Base-by-base conservation (phyloP, 345 rosid species). In the Dipteronia dyeriana region DNA sequence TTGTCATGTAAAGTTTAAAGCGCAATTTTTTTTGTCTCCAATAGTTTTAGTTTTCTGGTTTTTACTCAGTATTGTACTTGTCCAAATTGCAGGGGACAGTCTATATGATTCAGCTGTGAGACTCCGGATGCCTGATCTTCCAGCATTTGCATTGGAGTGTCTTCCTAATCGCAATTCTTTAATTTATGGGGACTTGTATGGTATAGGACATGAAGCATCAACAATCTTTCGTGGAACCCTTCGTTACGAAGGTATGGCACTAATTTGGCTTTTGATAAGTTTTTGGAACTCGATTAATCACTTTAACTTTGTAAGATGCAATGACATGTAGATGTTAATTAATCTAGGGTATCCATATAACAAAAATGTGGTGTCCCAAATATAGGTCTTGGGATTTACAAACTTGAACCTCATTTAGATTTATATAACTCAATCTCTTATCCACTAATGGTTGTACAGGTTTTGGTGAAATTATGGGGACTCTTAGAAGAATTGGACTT, bases 101-200 rank as follows among this genome's bases (percentile, higher is more conserved):
- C 90, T 95, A 43, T 93, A 88, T 80, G 94, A 90, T 85, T 95
- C 98, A 61, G 91, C 92, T 6, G 79, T 64, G 54, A 87, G 82
- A 79, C 82, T 84, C 73, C 87, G 94, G 74, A 79, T 93, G 62
- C 82, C 99, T 14, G 85, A 91, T 76, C 92, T 95, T 80, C 99
- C 98, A 29, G 96, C 99, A 78, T 95, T 95, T 83, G 97, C 98
- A 71, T 80, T 95, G 76, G 99, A 95, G 80, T 95, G 94, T 82
- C 81, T 95, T 71, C 94, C 99, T 2, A 95, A 93, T 76, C 96
- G 97, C 11, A 86, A 95, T 82, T 93, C 99, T 13, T 81, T 95
- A 82, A 84, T 89, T 75, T 93, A 93, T 41, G 98, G 93, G 25
- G 89, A 93, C 43, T 54, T 83, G 12, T 95, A 95, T 81, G 90